Conservation (phyloP, 768 basidiomycete genomes). For the Rhodotorula paludigena region DNA sequence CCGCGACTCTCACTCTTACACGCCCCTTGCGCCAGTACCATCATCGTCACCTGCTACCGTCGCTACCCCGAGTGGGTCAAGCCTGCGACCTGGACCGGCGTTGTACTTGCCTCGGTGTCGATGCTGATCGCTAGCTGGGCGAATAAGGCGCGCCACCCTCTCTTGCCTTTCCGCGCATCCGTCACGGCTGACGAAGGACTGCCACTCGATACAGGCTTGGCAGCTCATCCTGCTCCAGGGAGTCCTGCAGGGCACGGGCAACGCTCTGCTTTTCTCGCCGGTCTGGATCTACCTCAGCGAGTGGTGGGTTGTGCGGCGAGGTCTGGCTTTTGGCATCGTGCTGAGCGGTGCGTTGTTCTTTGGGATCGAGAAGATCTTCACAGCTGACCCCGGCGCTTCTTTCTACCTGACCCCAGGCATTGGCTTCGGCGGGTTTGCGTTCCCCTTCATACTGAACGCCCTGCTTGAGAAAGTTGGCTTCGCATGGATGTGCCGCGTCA, state of each 20-base stretch:
- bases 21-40: neutral
- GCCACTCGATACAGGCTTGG: conserved; percentile 9
- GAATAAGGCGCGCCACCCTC: neutral
- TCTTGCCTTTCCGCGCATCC: neutral
- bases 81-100: neutral
- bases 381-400: neutral
- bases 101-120: neutral
- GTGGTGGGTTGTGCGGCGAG: conserved; percentile 20
- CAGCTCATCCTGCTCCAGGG: conserved; percentile 34
- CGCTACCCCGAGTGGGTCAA: conserved; percentile 26
- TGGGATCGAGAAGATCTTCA: neutral
- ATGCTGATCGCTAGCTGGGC: conserved; percentile 25
- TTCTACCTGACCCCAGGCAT: neutral
- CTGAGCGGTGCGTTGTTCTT: neutral
- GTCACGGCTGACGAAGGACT: neutral
- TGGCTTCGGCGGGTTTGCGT: conserved; percentile 17
- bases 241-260: conserved; percentile 10
- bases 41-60: conserved; percentile 15
- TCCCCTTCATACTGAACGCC: conserved; percentile 13
- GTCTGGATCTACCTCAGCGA: conserved; percentile 10
- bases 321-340: conserved; percentile 25
- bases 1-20: neutral
- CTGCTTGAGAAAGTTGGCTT: conserved; percentile 19
- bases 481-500: conserved; percentile 24
- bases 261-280: conserved; percentile 26